Percentiles rank a stretch among this genome's conserved stretches.
Evolutionary conservation across 2,329 filamentous ascomycete species (phyloP).

Genomic region (Fusarium miscanthi): DNA sequence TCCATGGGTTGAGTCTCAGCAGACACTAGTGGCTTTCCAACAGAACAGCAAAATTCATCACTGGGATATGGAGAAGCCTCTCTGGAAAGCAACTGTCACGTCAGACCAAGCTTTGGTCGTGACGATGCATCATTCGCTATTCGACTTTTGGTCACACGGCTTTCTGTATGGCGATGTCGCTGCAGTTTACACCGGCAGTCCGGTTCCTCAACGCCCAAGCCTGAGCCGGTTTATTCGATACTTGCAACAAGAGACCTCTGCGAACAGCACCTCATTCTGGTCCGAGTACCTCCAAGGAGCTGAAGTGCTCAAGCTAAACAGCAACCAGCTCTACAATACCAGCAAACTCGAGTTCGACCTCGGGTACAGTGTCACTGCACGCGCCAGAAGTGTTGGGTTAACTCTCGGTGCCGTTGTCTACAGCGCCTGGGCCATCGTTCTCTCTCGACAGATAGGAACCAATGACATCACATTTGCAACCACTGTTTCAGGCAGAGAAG

Average conservation of each 20-base stretch:
- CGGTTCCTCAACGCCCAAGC: not conserved
- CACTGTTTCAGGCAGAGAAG: constrained; percentile 32
- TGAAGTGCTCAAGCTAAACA: constrained; percentile 8
- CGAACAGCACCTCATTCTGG: constrained; percentile 3
- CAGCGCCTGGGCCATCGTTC: constrained; percentile 30
- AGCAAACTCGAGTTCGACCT: constrained; percentile 7
- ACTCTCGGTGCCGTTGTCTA: constrained; percentile 28
- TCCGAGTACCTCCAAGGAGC: not conserved
- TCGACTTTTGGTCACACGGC: constrained; percentile 49
- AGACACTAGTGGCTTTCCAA: not conserved
- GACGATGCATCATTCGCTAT: constrained; percentile 49
- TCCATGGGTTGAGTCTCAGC: not conserved
- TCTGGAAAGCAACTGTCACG: not conserved
- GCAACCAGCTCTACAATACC: not conserved
- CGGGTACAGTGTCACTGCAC: not conserved
- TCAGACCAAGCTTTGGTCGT: constrained; percentile 36
- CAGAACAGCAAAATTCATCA: not conserved
- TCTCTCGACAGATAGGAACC: constrained; percentile 3
- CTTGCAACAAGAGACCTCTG: not conserved
- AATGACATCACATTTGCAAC: constrained; percentile 26
- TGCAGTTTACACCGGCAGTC: not conserved
- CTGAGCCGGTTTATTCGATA: constrained; percentile 4
- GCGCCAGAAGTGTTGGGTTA: not conserved
- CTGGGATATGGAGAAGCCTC: not conserved
- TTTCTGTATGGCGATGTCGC: constrained; percentile 46